Evolutionary conservation across 2,329 filamentous ascomycete genomes (phyloP).

Genomic region (Alternaria hordeiaustralica): DNA sequence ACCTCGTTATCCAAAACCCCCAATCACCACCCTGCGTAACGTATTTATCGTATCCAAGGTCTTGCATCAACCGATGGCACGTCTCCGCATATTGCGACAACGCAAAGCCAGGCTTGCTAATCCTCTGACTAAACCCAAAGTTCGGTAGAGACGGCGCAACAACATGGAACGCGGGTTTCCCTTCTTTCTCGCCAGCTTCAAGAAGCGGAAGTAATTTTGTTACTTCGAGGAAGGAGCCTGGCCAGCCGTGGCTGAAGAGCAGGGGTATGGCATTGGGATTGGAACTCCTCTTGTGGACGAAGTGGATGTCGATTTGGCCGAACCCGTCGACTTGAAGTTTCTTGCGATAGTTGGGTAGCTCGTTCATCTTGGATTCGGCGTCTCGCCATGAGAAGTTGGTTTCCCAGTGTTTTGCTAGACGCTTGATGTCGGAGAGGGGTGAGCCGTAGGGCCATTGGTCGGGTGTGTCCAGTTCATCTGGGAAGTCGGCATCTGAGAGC

Average conservation of each 20-base stretch:
- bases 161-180: constrained; percentile 59
- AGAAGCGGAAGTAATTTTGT: constrained; percentile 64
- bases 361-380: constrained; percentile 65
- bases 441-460: constrained; percentile 65
- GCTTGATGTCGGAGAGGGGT: constrained; percentile 65
- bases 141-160: constrained; percentile 63
- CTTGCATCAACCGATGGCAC: constrained; percentile 71
- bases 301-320: constrained; percentile 67
- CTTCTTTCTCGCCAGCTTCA: constrained; percentile 30
- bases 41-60: constrained; percentile 68
- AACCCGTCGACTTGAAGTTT: constrained; percentile 64
- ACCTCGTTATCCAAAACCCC: constrained; percentile 70
- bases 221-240: constrained; percentile 73
- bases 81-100: constrained; percentile 68
- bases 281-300: constrained; percentile 64
- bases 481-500: constrained; percentile 61
- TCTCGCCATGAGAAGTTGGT: constrained; percentile 66
- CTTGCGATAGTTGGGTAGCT: constrained; percentile 65
- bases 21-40: constrained; percentile 71
- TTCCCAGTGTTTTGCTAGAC: constrained; percentile 65
- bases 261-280: constrained; percentile 65
- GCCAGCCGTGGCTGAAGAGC: constrained; percentile 74
- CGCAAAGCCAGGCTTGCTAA: constrained; percentile 63
- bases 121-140: constrained; percentile 60
- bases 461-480: constrained; percentile 58